A percentile compares a stretch with the other conserved stretches of the same genome.
Conservation (phyloP, 2,329 filamentous ascomycete species). For the Aspergillus pseudoglaucus region DNA sequence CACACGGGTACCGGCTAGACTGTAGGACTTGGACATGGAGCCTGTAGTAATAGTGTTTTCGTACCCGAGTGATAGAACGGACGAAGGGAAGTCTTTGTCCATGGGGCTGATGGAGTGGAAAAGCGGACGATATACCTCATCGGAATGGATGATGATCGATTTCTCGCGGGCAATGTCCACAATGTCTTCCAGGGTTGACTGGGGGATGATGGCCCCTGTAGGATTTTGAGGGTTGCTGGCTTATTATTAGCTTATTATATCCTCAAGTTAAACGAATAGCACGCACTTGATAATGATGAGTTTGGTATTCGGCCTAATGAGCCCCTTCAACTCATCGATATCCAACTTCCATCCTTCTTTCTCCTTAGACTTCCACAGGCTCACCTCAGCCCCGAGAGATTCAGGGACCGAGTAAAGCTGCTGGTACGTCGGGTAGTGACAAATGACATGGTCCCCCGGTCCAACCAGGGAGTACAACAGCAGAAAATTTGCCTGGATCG, state of each 20-base stretch:
- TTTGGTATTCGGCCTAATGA: conserved; percentile 49
- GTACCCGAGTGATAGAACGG: conserved; percentile 66
- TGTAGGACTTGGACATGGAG: conserved; percentile 80
- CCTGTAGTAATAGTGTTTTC: conserved; percentile 65
- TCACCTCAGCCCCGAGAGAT: conserved; percentile 69
- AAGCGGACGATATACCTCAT: conserved; percentile 79
- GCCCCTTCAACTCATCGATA: conserved; percentile 55
- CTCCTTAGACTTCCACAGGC: conserved; percentile 64
- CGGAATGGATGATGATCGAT: conserved; percentile 62
- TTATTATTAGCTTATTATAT: not conserved
- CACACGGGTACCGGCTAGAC: conserved; percentile 70
- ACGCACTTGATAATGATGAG: conserved; percentile 57
- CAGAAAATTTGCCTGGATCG: conserved; percentile 81
- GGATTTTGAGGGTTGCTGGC: conserved; percentile 69
- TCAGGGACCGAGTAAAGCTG: conserved; percentile 71
- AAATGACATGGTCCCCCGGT: conserved; percentile 74
- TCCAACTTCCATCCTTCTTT: conserved; percentile 62
- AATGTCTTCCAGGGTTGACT: conserved; percentile 53
- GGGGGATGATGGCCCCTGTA: conserved; percentile 64
- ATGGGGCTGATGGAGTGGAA: conserved; percentile 62
- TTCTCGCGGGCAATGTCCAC: conserved; percentile 57
- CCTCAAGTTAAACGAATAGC: not conserved
- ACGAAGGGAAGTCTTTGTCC: conserved; percentile 55
- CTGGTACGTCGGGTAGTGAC: conserved; percentile 81
- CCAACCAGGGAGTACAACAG: conserved; percentile 65